Percentiles rank a stretch among this genome's conserved stretches.
These are phyloP conservation scores for Pseudocercospora crystallina DNA, from an alignment of 2,329 filamentous ascomycete genomes.

Conservation along the genomic window DNA sequence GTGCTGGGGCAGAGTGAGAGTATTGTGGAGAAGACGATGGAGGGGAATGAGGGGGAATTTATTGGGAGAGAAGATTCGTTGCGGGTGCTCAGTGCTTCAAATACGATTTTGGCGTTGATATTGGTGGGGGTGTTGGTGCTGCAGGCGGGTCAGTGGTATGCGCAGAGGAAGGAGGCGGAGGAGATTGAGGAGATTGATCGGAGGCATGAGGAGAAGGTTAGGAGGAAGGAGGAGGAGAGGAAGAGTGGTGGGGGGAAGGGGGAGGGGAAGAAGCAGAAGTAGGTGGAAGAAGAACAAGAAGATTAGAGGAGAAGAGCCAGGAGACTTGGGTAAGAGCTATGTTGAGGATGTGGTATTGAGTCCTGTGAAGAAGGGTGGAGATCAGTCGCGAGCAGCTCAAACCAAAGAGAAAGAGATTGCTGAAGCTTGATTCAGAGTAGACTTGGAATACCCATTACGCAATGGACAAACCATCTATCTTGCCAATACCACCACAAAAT, in stretches of 20 bases:
- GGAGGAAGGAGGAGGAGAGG: conserved; percentile 37
- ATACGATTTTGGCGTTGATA: conserved; percentile 92
- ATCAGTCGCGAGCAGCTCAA: too few relatives aligned
- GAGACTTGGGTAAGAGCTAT: too few relatives aligned
- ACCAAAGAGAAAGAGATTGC: too few relatives aligned
- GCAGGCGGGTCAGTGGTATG: conserved; percentile 98
- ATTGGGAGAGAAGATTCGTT: conserved; percentile 85
- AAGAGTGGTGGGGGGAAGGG: conserved; percentile 29
- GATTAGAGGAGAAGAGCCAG: too few relatives aligned
- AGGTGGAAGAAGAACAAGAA: background rate
- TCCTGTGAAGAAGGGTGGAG: too few relatives aligned
- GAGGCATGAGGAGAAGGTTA: conserved; percentile 47
- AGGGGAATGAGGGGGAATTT: conserved; percentile 58
- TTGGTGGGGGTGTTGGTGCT: conserved; percentile 87
- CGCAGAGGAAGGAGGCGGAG: conserved; percentile 85
- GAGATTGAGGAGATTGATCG: conserved; percentile 68
- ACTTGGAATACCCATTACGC: too few relatives aligned
- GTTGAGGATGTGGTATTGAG: too few relatives aligned
- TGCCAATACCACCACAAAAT: too few relatives aligned
- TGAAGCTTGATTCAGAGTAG: too few relatives aligned
- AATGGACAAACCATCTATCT: too few relatives aligned
- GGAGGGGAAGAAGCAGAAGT: conserved; percentile 34
- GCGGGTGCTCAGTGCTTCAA: conserved; percentile 87
- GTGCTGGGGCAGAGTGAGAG: conserved; percentile 37
- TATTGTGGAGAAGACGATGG: conserved; percentile 34